These are phyloP conservation scores for Colletotrichum truncatum DNA, from an alignment of 2,329 filamentous ascomycete species.

Conservation along the genomic window DNA sequence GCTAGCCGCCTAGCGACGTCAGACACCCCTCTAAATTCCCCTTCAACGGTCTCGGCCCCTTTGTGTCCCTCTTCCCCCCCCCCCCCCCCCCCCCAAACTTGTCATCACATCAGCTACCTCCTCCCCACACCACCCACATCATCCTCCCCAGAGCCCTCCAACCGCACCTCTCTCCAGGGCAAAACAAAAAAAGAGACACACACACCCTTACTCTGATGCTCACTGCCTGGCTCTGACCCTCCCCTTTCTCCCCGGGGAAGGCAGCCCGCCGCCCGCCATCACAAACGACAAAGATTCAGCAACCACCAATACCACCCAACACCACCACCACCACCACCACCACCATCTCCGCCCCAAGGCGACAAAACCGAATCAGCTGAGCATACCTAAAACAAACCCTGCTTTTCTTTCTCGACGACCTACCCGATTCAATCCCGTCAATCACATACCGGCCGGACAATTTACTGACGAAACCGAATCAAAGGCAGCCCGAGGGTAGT, in stretches of 20 bases:
- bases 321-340: too few relatives aligned
- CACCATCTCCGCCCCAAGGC: too few relatives aligned
- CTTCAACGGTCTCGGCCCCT: too few relatives aligned
- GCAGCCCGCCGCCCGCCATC: neutral
- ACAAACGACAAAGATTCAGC: neutral
- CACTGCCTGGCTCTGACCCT: too few relatives aligned
- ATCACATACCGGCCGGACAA: neutral
- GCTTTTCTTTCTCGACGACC: neutral
- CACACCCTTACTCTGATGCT: too few relatives aligned
- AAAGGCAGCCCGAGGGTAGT: too few relatives aligned
- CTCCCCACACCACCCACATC: neutral
- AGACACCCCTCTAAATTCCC: too few relatives aligned
- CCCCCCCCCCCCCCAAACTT: too few relatives aligned
- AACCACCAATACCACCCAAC: neutral
- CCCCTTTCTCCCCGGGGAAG: neutral
- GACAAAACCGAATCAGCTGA: slow-evolving; percentile 15
- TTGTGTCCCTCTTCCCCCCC: too few relatives aligned
- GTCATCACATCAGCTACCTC: too few relatives aligned
- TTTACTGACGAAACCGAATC: too few relatives aligned
- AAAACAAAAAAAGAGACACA: neutral
- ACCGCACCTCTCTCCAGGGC: neutral
- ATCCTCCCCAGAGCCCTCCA: neutral
- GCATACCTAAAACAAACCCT: slow-evolving; percentile 13
- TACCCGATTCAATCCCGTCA: neutral
- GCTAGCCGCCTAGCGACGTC: too few relatives aligned